Evolutionary conservation across 2,329 filamentous ascomycete species (phyloP).

Genomic region (Paecilomyces niveus): DNA sequence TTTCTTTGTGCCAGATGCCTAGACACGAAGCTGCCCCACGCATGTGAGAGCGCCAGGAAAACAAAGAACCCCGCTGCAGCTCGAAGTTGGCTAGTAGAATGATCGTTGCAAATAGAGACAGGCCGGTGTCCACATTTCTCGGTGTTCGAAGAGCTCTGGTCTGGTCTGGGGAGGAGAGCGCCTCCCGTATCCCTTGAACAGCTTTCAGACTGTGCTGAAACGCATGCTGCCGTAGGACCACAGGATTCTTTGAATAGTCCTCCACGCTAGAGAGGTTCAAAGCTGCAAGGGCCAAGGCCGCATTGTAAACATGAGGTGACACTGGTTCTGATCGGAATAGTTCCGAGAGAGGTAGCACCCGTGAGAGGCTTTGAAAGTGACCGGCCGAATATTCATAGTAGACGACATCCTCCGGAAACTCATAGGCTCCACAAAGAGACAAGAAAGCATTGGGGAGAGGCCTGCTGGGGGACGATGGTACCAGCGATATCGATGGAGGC

Average conservation of each 20-base stretch:
- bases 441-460: constrained; percentile 3
- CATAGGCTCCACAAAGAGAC: constrained; percentile 4
- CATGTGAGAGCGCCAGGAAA: constrained; percentile 9
- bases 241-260: neutral
- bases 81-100: constrained; percentile 10
- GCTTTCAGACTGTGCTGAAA: constrained; percentile 9
- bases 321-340: constrained; percentile 7
- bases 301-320: constrained; percentile 8
- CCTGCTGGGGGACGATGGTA: constrained; percentile 1
- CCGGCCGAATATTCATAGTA: constrained; percentile 8
- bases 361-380: constrained; percentile 4
- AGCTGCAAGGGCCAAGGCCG: constrained; percentile 6
- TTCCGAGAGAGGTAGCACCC: constrained; percentile 5
- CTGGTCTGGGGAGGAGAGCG: neutral
- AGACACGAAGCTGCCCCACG: constrained; percentile 7
- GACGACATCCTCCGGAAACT: constrained; percentile 8
- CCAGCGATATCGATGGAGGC: neutral
- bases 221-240: constrained; percentile 6
- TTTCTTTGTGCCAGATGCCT: constrained; percentile 2
- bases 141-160: neutral
- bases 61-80: constrained; percentile 7
- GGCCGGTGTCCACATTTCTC: neutral
- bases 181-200: constrained; percentile 4
- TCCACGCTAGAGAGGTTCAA: constrained; percentile 5
- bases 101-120: constrained; percentile 7